phyloP scores from a whole-genome alignment of 2,329 filamentous ascomycete genomes.

The Talaromyces amestolkiae region DNA sequence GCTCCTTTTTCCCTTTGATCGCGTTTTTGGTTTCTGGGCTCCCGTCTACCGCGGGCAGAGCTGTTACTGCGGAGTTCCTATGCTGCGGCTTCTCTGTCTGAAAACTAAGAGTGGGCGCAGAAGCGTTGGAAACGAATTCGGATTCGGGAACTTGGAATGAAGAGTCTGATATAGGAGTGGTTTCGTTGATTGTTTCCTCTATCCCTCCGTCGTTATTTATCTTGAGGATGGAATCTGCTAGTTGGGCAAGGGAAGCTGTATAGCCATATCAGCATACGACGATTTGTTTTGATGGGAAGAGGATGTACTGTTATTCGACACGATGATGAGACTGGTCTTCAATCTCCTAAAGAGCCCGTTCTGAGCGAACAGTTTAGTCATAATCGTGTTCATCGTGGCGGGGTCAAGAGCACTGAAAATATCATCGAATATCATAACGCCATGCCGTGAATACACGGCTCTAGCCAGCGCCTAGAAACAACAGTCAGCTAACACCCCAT shows the following conservation, averaged over 20 bases:
- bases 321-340: background rate
- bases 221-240: background rate
- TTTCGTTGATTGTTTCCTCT: background rate
- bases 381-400: conserved; percentile 3
- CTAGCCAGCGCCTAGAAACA: conserved; percentile 36
- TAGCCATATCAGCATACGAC: background rate
- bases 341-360: background rate
- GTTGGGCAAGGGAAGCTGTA: background rate
- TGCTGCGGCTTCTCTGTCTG: background rate
- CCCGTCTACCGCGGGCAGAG: background rate
- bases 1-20: background rate
- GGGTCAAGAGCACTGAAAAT: conserved; percentile 17
- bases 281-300: background rate
- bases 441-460: conserved; percentile 47
- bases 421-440: conserved; percentile 17
- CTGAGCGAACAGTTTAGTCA: background rate
- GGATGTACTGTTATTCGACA: background rate
- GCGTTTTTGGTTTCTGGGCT: background rate
- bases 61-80: background rate
- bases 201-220: background rate
- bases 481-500: background rate
- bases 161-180: background rate
- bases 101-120: background rate
- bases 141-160: background rate
- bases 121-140: background rate